Evolutionary conservation across 2,329 filamentous ascomycete genomes (phyloP).

Genomic region (Trichoderma harzianum): DNA sequence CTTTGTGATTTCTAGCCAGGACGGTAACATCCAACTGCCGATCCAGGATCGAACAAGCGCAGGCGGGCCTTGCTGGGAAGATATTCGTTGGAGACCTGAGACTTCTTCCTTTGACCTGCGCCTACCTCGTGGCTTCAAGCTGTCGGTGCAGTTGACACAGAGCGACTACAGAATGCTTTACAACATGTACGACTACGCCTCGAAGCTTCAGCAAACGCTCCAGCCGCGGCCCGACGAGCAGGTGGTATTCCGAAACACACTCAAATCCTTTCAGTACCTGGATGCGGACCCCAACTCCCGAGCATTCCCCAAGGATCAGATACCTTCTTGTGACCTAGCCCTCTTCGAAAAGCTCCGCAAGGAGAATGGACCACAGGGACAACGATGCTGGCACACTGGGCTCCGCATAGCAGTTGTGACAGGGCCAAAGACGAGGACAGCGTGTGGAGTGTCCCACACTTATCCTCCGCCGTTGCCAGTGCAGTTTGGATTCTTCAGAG

Average conservation of each 20-base stretch:
- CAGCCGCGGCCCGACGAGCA: conserved; percentile 67
- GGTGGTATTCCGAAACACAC: conserved; percentile 63
- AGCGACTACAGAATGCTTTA: conserved; percentile 76
- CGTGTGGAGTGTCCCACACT: conserved; percentile 72
- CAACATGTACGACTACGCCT: conserved; percentile 82
- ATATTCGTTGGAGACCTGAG: conserved; percentile 74
- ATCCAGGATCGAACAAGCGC: conserved; percentile 64
- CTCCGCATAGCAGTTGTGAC: conserved; percentile 78
- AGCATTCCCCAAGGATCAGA: conserved; percentile 71
- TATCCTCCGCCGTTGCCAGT: conserved; percentile 65
- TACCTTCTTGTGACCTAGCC: conserved; percentile 67
- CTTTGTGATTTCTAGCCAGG: conserved; percentile 75
- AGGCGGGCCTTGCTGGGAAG: conserved; percentile 74
- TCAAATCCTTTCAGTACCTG: conserved; percentile 77
- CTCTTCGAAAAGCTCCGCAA: conserved; percentile 70
- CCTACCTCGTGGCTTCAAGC: conserved; percentile 70
- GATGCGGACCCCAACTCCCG: conserved; percentile 67
- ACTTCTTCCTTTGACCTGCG: conserved; percentile 63
- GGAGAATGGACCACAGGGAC: conserved; percentile 69
- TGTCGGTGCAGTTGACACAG: conserved; percentile 68
- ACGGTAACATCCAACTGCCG: conserved; percentile 68
- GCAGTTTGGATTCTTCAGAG: conserved; percentile 72
- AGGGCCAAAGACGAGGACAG: conserved; percentile 69
- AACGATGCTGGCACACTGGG: conserved; percentile 70
- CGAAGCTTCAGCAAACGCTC: conserved; percentile 69